Percentiles rank a stretch among this genome's conserved stretches.
These are phyloP conservation scores for Neofusicoccum sp. DNA, from an alignment of 2,329 filamentous ascomycete species.

Conservation along the genomic window DNA sequence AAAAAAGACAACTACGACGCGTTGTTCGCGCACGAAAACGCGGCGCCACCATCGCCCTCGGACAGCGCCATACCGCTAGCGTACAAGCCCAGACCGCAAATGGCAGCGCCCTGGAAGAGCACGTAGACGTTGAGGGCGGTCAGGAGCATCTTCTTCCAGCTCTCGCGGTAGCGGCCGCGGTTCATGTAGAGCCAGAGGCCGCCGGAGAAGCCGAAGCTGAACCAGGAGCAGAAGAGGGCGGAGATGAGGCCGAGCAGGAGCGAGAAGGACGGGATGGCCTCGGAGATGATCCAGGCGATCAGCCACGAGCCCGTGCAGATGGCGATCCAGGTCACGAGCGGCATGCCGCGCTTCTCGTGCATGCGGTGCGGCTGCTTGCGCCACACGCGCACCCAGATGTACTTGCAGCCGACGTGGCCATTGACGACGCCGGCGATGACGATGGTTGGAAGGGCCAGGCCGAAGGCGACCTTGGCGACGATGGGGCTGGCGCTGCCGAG, in stretches of 20 bases:
- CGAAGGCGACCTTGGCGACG: constrained; percentile 65
- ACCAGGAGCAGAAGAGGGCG: constrained; percentile 65
- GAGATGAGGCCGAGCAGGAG: constrained; percentile 62
- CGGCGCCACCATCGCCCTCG: constrained; percentile 26
- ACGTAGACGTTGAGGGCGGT: constrained; percentile 46
- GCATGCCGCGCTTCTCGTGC: constrained; percentile 32
- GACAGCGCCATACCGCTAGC: constrained; percentile 27
- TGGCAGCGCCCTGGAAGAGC: constrained; percentile 34
- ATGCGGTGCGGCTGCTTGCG: constrained; percentile 23
- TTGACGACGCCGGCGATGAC: constrained; percentile 71
- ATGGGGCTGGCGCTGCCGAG: constrained; percentile 59
- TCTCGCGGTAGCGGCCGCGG: constrained; percentile 37
- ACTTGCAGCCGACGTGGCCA: constrained; percentile 64
- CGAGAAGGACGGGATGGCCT: constrained; percentile 68
- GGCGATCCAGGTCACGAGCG: constrained; percentile 56
- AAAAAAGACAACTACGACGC: constrained; percentile 1
- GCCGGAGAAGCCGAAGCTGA: constrained; percentile 53
- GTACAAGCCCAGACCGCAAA: constrained; percentile 28
- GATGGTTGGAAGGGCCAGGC: constrained; percentile 68
- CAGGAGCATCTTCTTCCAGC: constrained; percentile 43
- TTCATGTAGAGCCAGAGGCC: constrained; percentile 52
- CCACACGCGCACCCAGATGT: constrained; percentile 65
- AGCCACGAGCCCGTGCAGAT: constrained; percentile 59
- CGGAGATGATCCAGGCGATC: constrained; percentile 65
- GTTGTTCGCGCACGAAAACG: constrained; percentile 33